Percentiles rank a stretch among this genome's conserved stretches.
Evolutionary conservation across 2,329 filamentous ascomycete species (phyloP).

Genomic region (Myriosclerotinia curreyana): DNA sequence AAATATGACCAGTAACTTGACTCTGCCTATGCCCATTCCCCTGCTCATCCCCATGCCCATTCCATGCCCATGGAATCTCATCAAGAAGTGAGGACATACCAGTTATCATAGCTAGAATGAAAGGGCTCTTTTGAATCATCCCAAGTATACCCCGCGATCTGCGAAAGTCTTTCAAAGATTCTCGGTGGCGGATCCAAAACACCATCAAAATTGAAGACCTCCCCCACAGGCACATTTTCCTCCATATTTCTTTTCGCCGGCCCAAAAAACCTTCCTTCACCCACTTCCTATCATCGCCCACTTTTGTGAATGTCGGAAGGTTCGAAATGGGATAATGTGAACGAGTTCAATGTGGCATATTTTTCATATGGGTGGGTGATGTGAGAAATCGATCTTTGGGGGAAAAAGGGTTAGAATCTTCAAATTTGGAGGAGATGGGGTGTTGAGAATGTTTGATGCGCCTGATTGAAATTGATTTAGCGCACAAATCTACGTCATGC

Average conservation of each 20-base stretch:
- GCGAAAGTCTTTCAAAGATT: conserved; percentile 69
- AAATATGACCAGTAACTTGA: not conserved
- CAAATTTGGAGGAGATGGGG: conserved; percentile 10
- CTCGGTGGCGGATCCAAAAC: conserved; percentile 63
- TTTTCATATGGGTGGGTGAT: not conserved
- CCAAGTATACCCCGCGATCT: conserved; percentile 74
- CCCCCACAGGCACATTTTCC: conserved; percentile 28
- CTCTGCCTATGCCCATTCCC: not conserved
- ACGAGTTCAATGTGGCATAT: not conserved
- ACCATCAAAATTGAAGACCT: conserved; percentile 39
- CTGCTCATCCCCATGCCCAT: not conserved
- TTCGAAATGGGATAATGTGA: not conserved
- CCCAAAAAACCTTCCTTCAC: not conserved
- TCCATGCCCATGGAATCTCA: not conserved
- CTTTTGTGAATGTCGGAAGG: conserved; percentile 24
- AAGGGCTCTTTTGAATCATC: conserved; percentile 59
- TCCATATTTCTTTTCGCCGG: conserved; percentile 31
- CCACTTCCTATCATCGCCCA: conserved; percentile 10
- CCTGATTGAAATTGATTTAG: conserved; percentile 3
- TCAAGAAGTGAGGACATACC: conserved; percentile 49
- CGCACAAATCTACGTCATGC: conserved; percentile 1
- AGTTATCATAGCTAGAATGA: conserved; percentile 81
- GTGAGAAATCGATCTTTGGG: not conserved
- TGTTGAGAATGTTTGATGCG: conserved; percentile 7
- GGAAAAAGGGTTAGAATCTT: not conserved